phyloP scores from a whole-genome alignment of 1,284 basidiomycete species.

The Meira nashicola region DNA sequence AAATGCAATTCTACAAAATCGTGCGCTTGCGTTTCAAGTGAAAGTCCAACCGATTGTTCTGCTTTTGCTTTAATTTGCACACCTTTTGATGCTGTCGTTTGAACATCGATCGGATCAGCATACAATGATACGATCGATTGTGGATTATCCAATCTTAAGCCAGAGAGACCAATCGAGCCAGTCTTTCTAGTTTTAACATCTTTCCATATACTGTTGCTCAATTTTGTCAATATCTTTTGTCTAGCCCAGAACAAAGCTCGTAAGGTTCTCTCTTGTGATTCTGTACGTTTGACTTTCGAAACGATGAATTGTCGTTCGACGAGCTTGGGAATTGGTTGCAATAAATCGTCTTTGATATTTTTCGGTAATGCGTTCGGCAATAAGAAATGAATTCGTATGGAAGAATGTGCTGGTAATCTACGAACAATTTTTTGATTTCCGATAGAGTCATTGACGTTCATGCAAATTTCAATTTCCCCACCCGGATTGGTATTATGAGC shows the following conservation, averaged over 20 bases:
- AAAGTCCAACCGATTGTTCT: slow-evolving; percentile 1
- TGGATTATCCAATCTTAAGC: neutral
- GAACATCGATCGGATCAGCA: too few relatives aligned
- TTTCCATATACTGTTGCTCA: neutral
- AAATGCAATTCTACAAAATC: too few relatives aligned
- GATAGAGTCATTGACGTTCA: too few relatives aligned
- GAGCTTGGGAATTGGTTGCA: slow-evolving; percentile 4
- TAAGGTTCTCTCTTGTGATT: slow-evolving; percentile 15
- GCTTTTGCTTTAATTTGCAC: slow-evolving; percentile 1
- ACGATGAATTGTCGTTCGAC: slow-evolving; percentile 11
- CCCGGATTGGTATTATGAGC: slow-evolving; percentile 85
- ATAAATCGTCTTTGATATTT: neutral
- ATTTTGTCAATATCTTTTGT: too few relatives aligned
- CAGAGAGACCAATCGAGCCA: neutral
- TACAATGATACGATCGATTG: too few relatives aligned
- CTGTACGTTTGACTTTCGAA: slow-evolving; percentile 15
- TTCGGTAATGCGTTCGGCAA: neutral
- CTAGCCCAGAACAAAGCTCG: slow-evolving; percentile 39
- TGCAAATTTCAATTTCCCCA: slow-evolving; percentile 62
- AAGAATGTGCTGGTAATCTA: neutral
- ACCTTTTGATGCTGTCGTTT: too few relatives aligned
- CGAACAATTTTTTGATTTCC: too few relatives aligned
- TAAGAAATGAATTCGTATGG: neutral
- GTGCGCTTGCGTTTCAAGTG: too few relatives aligned
- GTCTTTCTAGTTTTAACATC: neutral